These are phyloP conservation scores for Alopecurus myosuroides DNA, from an alignment of 176 grass and related monocot species.

Conservation along the genomic window DNA sequence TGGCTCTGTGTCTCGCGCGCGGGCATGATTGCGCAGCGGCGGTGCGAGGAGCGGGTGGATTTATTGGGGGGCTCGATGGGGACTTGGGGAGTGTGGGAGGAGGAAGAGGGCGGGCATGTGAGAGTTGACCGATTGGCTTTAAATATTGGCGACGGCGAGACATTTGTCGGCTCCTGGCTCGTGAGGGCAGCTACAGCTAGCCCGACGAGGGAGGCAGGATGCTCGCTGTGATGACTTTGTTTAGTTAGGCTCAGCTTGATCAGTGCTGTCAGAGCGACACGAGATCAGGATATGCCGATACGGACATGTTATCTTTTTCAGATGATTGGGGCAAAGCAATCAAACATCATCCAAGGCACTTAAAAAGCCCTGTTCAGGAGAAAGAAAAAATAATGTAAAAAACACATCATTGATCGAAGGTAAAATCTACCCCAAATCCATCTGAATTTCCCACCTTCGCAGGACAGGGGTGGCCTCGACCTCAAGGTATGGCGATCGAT, in stretches of 20 bases:
- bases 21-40: constrained; percentile 10
- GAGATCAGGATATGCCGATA: neutral
- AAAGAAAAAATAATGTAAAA: too few relatives aligned
- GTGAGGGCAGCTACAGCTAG: neutral
- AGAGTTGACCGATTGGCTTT: constrained; percentile 14
- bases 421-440: neutral
- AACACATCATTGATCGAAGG: too few relatives aligned
- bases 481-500: neutral
- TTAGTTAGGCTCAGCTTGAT: neutral
- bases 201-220: neutral
- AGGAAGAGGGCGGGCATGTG: neutral
- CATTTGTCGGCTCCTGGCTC: neutral
- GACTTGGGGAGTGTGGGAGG: neutral
- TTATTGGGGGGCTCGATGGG: constrained; percentile 9
- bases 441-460: neutral
- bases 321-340: neutral
- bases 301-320: neutral
- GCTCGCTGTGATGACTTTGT: neutral
- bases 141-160: neutral
- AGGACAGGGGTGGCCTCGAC: neutral
- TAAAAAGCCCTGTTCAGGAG: too few relatives aligned
- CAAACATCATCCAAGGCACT: neutral
- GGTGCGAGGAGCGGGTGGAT: neutral
- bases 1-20: neutral
- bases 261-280: neutral